Evolutionary conservation across 306 rosid species (phyloP).

Genomic region (Neltuma alba): DNA sequence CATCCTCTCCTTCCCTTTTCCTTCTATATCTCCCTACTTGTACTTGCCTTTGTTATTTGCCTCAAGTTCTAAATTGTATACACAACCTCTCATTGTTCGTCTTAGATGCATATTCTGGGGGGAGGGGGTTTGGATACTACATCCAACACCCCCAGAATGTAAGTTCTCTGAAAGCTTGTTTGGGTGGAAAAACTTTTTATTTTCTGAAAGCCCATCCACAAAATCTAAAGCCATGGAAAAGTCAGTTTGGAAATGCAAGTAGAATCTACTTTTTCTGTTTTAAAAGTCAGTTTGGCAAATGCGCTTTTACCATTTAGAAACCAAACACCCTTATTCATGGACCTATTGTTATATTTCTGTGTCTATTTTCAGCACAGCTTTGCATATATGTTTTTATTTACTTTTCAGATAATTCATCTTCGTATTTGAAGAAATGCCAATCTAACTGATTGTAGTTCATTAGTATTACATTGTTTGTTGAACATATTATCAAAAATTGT

Average conservation of each 20-base stretch:
- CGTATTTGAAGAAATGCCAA: background rate
- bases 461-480: slow-evolving; percentile 7
- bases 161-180: background rate
- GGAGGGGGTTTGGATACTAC: background rate
- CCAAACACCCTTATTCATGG: slow-evolving; percentile 1
- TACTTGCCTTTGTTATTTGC: background rate
- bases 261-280: background rate
- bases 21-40: background rate
- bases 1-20: background rate
- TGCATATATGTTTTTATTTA: background rate
- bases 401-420: background rate
- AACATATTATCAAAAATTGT: slow-evolving; percentile 15
- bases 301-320: background rate
- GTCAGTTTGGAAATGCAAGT: background rate
- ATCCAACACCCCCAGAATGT: background rate
- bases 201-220: background rate
- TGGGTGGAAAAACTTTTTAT: background rate
- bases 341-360: slow-evolving; percentile 14
- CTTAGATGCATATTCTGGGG: background rate
- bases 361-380: background rate
- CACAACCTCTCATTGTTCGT: background rate
- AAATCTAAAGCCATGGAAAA: background rate
- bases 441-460: slow-evolving; percentile 9
- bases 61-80: background rate
- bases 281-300: background rate